Evolutionary conservation across 169 alveolate species (phyloP).

Genomic region (Eimeria acervulina): DNA sequence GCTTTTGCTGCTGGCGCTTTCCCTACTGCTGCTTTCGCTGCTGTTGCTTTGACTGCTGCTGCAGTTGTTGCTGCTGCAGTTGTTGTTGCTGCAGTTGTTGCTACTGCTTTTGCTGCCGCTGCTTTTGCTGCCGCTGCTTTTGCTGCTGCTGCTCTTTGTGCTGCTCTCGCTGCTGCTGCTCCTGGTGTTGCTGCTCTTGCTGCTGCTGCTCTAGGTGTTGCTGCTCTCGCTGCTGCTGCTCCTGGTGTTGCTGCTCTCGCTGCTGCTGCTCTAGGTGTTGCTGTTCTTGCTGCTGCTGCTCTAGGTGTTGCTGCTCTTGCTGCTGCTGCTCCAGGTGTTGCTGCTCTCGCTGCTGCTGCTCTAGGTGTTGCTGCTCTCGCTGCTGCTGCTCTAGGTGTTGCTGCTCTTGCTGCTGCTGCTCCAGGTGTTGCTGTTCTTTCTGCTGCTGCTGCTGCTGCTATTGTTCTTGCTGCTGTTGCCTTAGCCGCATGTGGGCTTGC

Average conservation of each 20-base stretch:
- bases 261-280: background rate
- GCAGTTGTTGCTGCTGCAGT: background rate
- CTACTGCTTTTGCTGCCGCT: background rate
- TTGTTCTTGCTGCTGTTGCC: background rate
- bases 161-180: constrained; percentile 9
- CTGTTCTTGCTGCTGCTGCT: background rate
- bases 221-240: background rate
- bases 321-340: constrained; percentile 22
- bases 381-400: constrained; percentile 12
- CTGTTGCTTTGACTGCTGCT: background rate
- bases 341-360: background rate
- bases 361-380: constrained; percentile 2
- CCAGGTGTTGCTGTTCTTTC: background rate
- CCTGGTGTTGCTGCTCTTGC: background rate
- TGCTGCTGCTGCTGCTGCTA: too few species aligned
- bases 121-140: background rate
- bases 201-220: background rate
- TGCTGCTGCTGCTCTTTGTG: constrained; percentile 29
- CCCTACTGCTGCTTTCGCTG: background rate
- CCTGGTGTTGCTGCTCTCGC: constrained; percentile 1
- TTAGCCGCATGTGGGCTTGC: background rate
- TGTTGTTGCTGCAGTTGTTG: constrained; percentile 4
- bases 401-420: background rate
- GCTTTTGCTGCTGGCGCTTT: background rate
- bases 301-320: constrained; percentile 10